Percentiles rank a stretch among this genome's conserved stretches.
These are phyloP conservation scores for Ettlia oleoabundans DNA, from an alignment of 139 green algal genomes.

Conservation along the genomic window DNA sequence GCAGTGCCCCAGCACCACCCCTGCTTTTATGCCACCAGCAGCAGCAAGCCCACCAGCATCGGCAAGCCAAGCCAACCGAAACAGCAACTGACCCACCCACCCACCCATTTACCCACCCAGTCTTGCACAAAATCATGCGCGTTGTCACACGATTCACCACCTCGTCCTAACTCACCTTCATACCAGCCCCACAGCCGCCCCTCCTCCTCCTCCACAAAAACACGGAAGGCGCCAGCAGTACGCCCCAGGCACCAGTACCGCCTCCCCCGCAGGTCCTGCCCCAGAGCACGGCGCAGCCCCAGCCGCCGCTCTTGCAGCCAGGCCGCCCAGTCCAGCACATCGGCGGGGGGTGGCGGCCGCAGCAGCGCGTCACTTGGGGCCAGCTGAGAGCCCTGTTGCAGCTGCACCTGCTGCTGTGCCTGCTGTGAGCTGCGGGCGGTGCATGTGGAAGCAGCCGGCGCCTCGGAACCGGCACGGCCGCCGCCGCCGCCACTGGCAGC, in stretches of 20 bases:
- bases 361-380: background rate
- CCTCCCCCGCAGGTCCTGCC: conserved; percentile 64
- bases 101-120: too few species aligned
- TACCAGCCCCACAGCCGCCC: conserved; percentile 60
- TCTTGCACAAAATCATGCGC: too few species aligned
- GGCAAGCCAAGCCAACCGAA: too few species aligned
- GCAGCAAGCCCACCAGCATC: too few species aligned
- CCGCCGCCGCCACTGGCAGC: background rate
- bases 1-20: too few species aligned
- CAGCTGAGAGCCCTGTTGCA: background rate
- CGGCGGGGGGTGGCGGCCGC: conserved; percentile 1
- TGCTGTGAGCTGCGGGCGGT: background rate
- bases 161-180: conserved; percentile 57
- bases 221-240: conserved; percentile 62
- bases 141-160: too few species aligned
- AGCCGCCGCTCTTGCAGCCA: conserved; percentile 56
- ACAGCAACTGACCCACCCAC: too few species aligned
- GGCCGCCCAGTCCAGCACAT: conserved; percentile 35
- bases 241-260: conserved; percentile 87
- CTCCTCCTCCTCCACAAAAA: conserved; percentile 74
- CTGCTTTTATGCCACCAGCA: too few species aligned
- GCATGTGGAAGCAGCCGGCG: background rate
- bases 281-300: conserved; percentile 73
- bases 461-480: background rate
- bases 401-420: background rate